Conservation (phyloP, 805 yeast genomes). For the Diddensiella caesifluorescens region DNA sequence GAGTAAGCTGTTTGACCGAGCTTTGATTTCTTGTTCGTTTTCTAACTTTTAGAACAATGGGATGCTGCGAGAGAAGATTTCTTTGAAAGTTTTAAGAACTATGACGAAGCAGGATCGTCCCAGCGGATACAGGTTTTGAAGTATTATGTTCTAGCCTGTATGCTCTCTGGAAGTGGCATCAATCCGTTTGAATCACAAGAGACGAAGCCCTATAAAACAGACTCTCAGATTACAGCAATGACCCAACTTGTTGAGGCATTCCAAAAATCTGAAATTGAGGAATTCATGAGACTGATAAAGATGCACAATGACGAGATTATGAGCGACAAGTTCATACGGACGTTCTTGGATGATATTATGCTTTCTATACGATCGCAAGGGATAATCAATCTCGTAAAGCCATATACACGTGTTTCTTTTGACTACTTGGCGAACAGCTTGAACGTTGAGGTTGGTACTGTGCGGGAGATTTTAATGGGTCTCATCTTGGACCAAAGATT, state of each 20-base stretch:
- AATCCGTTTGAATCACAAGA: constrained; percentile 73
- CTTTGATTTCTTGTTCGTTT: background rate
- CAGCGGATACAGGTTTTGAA: constrained; percentile 54
- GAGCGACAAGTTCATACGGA: constrained; percentile 16
- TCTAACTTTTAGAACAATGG: constrained; percentile 38
- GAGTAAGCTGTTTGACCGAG: constrained; percentile 17
- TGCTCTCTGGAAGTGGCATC: constrained; percentile 53
- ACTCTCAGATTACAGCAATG: constrained; percentile 30
- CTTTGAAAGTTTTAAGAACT: constrained; percentile 52
- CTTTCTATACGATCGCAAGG: constrained; percentile 26
- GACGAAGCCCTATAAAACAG: constrained; percentile 46
- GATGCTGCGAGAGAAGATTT: constrained; percentile 51
- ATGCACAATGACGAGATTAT: constrained; percentile 13
- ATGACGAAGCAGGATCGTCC: constrained; percentile 62
- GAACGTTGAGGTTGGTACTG: constrained; percentile 16
- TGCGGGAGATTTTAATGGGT: constrained; percentile 22
- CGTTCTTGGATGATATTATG: constrained; percentile 24
- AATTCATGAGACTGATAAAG: constrained; percentile 20
- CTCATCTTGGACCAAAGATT: constrained; percentile 30
- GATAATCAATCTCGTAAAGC: constrained; percentile 28
- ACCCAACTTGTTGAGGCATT: constrained; percentile 34
- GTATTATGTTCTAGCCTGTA: constrained; percentile 55
- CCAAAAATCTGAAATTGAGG: constrained; percentile 24
- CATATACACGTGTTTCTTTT: constrained; percentile 28
- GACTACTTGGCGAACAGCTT: constrained; percentile 25